Base-by-base conservation (phyloP, 257 asterid genomes). In the Rehmannia glutinosa region DNA sequence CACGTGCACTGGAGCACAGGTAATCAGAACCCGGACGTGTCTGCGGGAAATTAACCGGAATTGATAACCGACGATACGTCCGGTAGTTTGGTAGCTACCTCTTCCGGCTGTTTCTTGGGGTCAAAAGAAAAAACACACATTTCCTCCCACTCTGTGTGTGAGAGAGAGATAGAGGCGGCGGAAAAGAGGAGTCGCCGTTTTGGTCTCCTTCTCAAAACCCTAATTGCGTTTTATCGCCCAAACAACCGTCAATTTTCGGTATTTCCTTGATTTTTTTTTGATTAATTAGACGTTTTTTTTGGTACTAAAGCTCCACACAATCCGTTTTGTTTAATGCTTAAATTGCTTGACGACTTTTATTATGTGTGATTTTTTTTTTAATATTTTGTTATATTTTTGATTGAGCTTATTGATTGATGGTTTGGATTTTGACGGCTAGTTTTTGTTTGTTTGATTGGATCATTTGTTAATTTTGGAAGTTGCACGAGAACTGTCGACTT, bases 21-120 rank as follows among this genome's bases (percentile, higher is more conserved):
- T 24, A 60, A 82, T 72, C 76, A 12, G 13, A 74, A 77, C 83
- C 85, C 88, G 88, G 88, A 83, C 83, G 78, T 79, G 72, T 72
- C 45, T 56, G 52, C 61, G 36, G 41, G 38, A 70, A 80, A 71
- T 78, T 71, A 82, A 82, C 78, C 83, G 85, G 78, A 83, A 70
- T 72, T 35, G 41, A 70, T 74, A 72, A 77, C 84, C 78, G 83
- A 70, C 61, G 81, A 77, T 74, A 73, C 86, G 88, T 78, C 86
- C 86, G 86, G 78, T 27, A 80, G 57, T 75, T 70, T 66, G 78
- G 81, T 73, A 32, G 75, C 62, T 66, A 69, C 81, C 45, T 69
- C 63, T 51, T 66, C 80, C 78, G 78, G 75, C 77, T 71, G 78
- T 21, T 68, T 72, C 66, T 49, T 66, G 70, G 78, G 80, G 85